Base-by-base conservation (phyloP, 1,284 basidiomycete species). In the Pholiota adiposa region DNA sequence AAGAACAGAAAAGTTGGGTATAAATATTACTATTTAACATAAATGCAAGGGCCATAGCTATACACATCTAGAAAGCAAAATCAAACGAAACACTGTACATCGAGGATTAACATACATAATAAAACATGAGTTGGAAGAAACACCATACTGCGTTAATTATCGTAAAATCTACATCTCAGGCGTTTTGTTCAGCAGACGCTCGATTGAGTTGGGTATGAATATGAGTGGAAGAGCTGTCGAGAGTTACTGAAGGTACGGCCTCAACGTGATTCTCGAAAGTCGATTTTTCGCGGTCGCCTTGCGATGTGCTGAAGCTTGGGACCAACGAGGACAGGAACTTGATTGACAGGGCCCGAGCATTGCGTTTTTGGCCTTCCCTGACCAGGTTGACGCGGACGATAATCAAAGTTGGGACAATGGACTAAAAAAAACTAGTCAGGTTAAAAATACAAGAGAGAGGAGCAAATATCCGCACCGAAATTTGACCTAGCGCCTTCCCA, bases 401-500 rank as follows among this genome's bases (percentile, higher is more conserved):
- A 12, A 55, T 55, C 11, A 55, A 14, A 23, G 54, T 55, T 5
- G 54, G 54, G 25, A 55, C 54, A 16, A 55, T 55, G 18, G 54
- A 46, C 54, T 55, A 31, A 11, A 40, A 55, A n/a, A 44, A 9
- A 16, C 21, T 11, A 46, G 12, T 16, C 41, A 4, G 16, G 12
- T 36, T 27, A 21, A 14, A n/a, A 16, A 21, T 21, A 25, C 23
- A 5, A 23, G 50, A 46, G 7, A 38, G 19, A 36, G 43, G 8
- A 25, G 25, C 4, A 18, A 9, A 33, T n/a, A 14, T 7, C 34
- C 54, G 25, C 19, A 55, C 54, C 43, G 54, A 55, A n/a, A 55
- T 55, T 25, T 55, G 54, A 5, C 54, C 54, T 8, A 55, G 44
- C 5, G 54, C 54, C 33, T 55, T 55, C 19, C 54, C 54, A 23